Base-by-base conservation (phyloP, 805 yeast species). In the Zygosaccharomyces bailii region DNA sequence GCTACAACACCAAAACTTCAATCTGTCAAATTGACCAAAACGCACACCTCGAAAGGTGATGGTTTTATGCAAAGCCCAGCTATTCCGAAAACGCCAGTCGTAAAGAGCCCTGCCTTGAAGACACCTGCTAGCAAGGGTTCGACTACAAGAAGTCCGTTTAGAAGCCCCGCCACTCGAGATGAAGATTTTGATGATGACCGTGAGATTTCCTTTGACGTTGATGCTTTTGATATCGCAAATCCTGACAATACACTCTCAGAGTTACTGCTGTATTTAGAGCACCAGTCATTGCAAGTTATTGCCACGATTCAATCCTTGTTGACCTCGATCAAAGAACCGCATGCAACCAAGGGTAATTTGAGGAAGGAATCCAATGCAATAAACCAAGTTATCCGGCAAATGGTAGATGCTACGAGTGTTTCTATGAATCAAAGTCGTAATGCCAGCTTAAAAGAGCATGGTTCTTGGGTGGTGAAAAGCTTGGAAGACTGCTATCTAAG, bases 371-470 rank as follows among this genome's bases (percentile, higher is more conserved):
- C 96, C 0, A 69, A 68, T 48, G 87, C 86, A n/a, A 89, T 91
- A 50, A 79, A 83, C 44, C 73, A 65, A 44, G 95, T 87, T 40
- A 90, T 90, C 27, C 73, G 78, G 27, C 89, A 84, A 59, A 90
- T 91, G 96, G 81, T 89, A 5, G 89, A 81, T 52, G 96, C 96
- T 35, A 87, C 97, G 1, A 81, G 82, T 55, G 78, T 80, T 4
- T 81, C 95, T 18, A 88, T 90, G 96, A 78, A 81, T 52, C 96
- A 88, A 66, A 84, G 93, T 29, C 78, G 95, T 58, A 87, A 90
- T 65, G 78, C 80, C 39, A 84, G 83, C 57, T 77, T 90, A 56
- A 86, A 84, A 69, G 95, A 87, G 49, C 96, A 89, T 64, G 96
- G 96, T 2, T 74, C 79, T 46, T 91, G 95, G 84, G 95, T 91